Evolutionary conservation across 805 yeast genomes (phyloP), one percentile per base, ranked within the genome.

Genomic region (Myxozyma vanderwaltii): DNA sequence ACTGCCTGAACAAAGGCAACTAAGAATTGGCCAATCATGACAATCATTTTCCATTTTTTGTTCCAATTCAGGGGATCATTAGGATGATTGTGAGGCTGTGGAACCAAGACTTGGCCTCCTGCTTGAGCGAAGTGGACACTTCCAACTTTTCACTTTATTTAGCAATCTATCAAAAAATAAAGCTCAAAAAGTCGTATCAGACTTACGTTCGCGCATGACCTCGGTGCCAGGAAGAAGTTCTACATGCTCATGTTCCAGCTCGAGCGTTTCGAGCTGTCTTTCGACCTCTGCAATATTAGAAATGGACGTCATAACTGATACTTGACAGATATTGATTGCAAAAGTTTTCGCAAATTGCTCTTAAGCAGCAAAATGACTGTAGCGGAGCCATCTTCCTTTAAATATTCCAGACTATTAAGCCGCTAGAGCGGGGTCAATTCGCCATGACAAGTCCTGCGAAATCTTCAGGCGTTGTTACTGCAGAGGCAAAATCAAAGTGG

Each of bases 21-120:
- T 4, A 49, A 24, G 17, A 49, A 26, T 36, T 24, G 29, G 23
- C 53, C 53, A 17, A 24, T n/a, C 45, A 49, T 38, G 44, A 19
- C n/a, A 15, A 27, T 26, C 45, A 38, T 23, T 56, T 70, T 71
- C 62, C 66, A 70, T 12, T n/a, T 21, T 12, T 31, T 29, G 1
- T 71, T 58, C 77, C 79, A 75, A 40, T 66, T 67, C 35, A 75
- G 64, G 2, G 78, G 78, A 57, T 75, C 78, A 51, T 75, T 72
- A 3, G 77, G 78, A 52, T 75, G 75, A 17, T 68, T 70, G 1
- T 74, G 64, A 5, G 77, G 79, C 31, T 70, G 74, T 2, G 79
- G 79, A 35, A 74, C 69, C 45, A 74, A 67, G n/a, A 75, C 70
- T 31, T 38, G 23, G 8, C 53, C 45, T 4, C 35, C n/a, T 5